Evolutionary conservation across 2,329 filamentous ascomycete species (phyloP), one percentile per base, ranked within the genome.

Genomic region (Colletotrichum sublineola): DNA sequence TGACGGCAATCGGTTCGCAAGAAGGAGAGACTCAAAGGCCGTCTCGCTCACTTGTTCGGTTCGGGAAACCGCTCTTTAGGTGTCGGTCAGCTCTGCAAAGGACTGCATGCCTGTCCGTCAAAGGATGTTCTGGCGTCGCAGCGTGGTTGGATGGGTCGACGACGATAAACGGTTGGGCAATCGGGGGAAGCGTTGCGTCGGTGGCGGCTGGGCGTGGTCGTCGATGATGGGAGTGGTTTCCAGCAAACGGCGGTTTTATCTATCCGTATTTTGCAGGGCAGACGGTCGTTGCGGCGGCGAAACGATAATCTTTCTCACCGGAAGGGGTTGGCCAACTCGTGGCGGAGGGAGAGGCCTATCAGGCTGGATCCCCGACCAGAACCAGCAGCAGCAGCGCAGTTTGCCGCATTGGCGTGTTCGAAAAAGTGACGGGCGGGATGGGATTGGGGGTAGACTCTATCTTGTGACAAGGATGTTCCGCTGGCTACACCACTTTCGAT

Each of bases 391-490:
- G 33, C 55, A n/a, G 55, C 33, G 11, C 38, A 36, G 56, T 29
- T 58, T 46, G 48, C 66, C 38, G 65, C 73, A 66, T 74, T 74
- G 70, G 70, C 70, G 62, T 40, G n/a, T 73, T 57, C 56, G 52
- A 61, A 66, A 64, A 64, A 52, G 64, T 42, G 55, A 60, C 60
- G 67, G 60, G 40, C 67, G 67, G 65, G 55, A 57, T 63, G 62
- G 62, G 62, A 64, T 64, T 67, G 69, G 60, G 60, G 44, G 33
- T 46, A n/a, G 8, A 11, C 66, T 64, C 53, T 67, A 73, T 73
- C 67, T 65, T 67, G 48, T 15, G 70, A 73, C 70, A 73, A 69
- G 70, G 70, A 73, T 73, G 67, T 42, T 31, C 50, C 68, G 53
- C 53, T 38, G 50, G 50, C 62, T 46, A 56, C 38, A 46, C 29